Percentiles rank a stretch among this genome's conserved stretches.
Conservation (phyloP, 371 early-diverging fungal species). For the Apophysomyces elegans region DNA sequence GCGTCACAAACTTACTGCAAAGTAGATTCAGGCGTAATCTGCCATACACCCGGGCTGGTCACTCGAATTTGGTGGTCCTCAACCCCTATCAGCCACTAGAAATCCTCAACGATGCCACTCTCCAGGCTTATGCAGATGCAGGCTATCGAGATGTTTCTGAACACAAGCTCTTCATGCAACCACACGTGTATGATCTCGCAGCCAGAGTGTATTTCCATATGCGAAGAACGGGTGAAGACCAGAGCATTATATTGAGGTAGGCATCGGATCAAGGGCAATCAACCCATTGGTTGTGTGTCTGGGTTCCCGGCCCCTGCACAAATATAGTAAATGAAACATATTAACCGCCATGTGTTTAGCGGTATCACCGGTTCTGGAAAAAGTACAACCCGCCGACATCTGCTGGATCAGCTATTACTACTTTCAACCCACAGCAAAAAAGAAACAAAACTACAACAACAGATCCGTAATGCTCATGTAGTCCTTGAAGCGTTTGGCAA, state of each 20-base stretch:
- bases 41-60: constrained; percentile 64
- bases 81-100: constrained; percentile 62
- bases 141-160: constrained; percentile 55
- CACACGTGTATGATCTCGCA: constrained; percentile 69
- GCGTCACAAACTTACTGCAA: constrained; percentile 56
- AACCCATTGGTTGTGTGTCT: constrained; percentile 24
- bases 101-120: constrained; percentile 56
- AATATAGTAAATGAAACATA: constrained; percentile 12
- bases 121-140: constrained; percentile 58
- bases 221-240: constrained; percentile 86
- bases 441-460: constrained; percentile 63
- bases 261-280: constrained; percentile 22
- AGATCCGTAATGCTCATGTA: constrained; percentile 55
- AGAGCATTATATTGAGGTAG: constrained; percentile 77
- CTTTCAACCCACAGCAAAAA: constrained; percentile 61
- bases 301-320: constrained; percentile 15
- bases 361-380: constrained; percentile 83
- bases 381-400: constrained; percentile 63
- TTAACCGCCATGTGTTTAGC: constrained; percentile 29
- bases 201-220: constrained; percentile 74
- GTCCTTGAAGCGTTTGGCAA: constrained; percentile 75
- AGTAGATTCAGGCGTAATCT: constrained; percentile 59
- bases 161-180: constrained; percentile 48
- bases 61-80: constrained; percentile 60
- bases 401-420: constrained; percentile 64